phyloP scores from a whole-genome alignment of 495 filamentous ascomycete genomes.

The Zalerion maritima region DNA sequence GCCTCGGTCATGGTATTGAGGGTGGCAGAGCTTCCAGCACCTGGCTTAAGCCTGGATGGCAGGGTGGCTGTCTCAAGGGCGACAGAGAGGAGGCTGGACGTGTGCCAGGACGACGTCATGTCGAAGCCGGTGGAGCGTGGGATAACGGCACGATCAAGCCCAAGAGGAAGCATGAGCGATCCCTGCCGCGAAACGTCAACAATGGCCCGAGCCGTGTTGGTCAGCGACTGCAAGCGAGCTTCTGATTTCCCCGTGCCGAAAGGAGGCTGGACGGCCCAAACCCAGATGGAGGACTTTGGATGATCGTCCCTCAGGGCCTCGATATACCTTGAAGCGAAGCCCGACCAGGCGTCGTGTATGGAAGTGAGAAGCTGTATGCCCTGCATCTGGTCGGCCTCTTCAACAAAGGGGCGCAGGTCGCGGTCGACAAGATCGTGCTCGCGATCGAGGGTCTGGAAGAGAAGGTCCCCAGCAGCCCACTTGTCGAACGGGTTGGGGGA shows the following conservation, averaged over 20 bases:
- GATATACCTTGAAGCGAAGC: conserved; percentile 66
- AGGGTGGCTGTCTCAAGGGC: conserved; percentile 71
- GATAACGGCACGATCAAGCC: conserved; percentile 39
- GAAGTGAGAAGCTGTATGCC: conserved; percentile 68
- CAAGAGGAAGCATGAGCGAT: conserved; percentile 67
- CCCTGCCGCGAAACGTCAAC: conserved; percentile 51
- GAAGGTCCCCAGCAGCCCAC: conserved; percentile 63
- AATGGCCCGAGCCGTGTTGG: conserved; percentile 58
- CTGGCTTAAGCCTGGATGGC: conserved; percentile 52
- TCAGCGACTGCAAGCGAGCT: conserved; percentile 33
- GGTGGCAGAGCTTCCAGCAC: conserved; percentile 28
- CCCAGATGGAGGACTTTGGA: conserved; percentile 70
- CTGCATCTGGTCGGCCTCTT: conserved; percentile 89
- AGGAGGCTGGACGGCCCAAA: conserved; percentile 69
- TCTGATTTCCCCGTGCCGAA: conserved; percentile 29
- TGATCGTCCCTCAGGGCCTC: conserved; percentile 80
- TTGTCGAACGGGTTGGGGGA: conserved; percentile 69
- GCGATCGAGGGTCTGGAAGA: conserved; percentile 67
- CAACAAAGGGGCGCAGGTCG: conserved; percentile 71
- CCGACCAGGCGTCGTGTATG: conserved; percentile 86
- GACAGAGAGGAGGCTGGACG: conserved; percentile 57
- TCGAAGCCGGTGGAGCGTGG: conserved; percentile 52
- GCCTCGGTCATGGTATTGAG: conserved; percentile 53
- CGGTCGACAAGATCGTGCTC: conserved; percentile 81
- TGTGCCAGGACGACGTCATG: conserved; percentile 60